Conservation (phyloP, 2,329 filamentous ascomycete genomes). For the Fusarium xylarioides region DNA sequence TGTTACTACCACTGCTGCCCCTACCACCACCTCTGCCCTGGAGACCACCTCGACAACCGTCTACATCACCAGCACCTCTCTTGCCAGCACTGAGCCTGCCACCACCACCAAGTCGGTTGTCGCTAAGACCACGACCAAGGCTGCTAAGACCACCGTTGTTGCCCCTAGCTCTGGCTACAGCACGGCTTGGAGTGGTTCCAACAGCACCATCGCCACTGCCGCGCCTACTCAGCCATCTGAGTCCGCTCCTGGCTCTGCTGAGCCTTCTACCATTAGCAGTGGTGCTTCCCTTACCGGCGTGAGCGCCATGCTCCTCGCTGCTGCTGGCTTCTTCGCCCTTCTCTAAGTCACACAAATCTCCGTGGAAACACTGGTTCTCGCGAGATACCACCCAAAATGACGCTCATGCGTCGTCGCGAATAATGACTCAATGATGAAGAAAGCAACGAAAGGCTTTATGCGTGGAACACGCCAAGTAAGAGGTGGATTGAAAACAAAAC, state of each 20-base stretch:
- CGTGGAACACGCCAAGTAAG: conserved; percentile 8
- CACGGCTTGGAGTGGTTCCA: conserved; percentile 45
- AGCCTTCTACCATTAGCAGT: conserved; percentile 38
- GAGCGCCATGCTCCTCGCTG: conserved; percentile 50
- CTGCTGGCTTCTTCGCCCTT: conserved; percentile 49
- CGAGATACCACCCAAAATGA: conserved; percentile 8
- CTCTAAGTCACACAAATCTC: conserved; percentile 44
- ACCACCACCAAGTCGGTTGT: conserved; percentile 35
- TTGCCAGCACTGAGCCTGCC: conserved; percentile 26
- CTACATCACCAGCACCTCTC: conserved; percentile 37
- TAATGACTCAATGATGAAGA: conserved; percentile 47
- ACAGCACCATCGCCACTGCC: conserved; percentile 45
- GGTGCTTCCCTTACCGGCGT: conserved; percentile 46
- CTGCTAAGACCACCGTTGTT: conserved; percentile 42
- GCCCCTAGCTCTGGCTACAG: conserved; percentile 40
- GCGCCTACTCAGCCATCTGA: conserved; percentile 40
- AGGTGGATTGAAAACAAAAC: conserved; percentile 18
- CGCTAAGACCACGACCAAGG: conserved; percentile 36
- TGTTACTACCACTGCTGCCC: conserved; percentile 7
- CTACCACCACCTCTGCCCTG: conserved; percentile 40
- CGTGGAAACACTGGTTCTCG: conserved; percentile 36
- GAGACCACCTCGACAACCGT: conserved; percentile 43
- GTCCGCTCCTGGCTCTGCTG: conserved; percentile 26
- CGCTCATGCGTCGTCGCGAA: conserved; percentile 45
- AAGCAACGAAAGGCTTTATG: conserved; percentile 26